A percentile compares a stretch with the other conserved stretches of the same genome.
Evolutionary conservation across 257 asterid species (phyloP).

Genomic region (Eucommia ulmoides): DNA sequence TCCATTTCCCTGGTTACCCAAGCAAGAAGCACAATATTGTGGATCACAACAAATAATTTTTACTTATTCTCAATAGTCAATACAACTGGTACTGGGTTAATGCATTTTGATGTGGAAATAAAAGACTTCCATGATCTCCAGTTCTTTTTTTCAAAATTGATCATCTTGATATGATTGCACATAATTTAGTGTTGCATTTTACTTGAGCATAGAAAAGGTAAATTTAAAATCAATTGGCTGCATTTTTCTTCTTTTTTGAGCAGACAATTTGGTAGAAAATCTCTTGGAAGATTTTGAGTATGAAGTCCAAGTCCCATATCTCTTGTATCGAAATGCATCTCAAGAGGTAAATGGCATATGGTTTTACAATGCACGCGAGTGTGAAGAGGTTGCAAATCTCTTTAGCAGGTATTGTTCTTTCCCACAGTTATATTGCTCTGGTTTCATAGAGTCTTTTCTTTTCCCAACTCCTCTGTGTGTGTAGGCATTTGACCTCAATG

Average conservation of each 20-base stretch:
- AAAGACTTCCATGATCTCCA: background rate
- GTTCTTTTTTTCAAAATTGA: too few relatives aligned
- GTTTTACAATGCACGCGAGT: constrained; percentile 75
- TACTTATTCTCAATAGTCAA: too few relatives aligned
- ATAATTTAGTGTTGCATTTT: background rate
- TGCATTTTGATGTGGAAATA: background rate
- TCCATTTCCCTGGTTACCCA: too few relatives aligned
- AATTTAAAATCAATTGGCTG: too few relatives aligned
- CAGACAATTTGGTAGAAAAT: constrained; percentile 90
- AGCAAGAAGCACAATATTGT: too few relatives aligned
- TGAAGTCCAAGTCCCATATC: constrained; percentile 81
- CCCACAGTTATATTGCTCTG: background rate
- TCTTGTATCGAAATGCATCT: constrained; percentile 65
- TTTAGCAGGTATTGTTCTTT: constrained; percentile 50
- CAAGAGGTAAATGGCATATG: constrained; percentile 94
- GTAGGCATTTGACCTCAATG: background rate
- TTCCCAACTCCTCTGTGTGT: background rate
- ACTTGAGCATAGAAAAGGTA: too few relatives aligned
- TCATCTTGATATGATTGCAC: background rate
- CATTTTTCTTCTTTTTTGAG: constrained; percentile 15
- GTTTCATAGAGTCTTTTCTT: background rate
- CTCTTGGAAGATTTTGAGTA: constrained; percentile 77
- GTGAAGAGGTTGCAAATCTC: constrained; percentile 73
- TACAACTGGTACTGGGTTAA: too few relatives aligned
- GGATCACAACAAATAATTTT: too few relatives aligned